Conservation (phyloP, 2,329 filamentous ascomycete species). For the Akanthomyces muscarius region DNA sequence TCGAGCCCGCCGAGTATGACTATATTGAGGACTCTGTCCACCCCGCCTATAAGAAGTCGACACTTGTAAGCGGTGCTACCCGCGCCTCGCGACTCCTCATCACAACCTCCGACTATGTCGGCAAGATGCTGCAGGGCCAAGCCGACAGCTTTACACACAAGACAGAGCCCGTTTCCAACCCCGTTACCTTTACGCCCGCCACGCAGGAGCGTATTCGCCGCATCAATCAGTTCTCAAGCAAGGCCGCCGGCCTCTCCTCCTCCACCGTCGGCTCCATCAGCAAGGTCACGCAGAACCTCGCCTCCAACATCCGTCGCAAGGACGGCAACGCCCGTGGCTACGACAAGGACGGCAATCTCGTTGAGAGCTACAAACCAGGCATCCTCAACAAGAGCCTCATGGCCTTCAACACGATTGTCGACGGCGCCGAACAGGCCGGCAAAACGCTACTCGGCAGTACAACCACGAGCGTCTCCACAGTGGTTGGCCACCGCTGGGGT, state of each 20-base stretch:
- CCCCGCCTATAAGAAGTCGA: conserved; percentile 85
- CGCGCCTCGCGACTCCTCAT: conserved; percentile 89
- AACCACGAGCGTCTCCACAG: conserved; percentile 73
- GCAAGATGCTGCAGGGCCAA: conserved; percentile 70
- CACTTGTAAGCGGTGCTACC: conserved; percentile 80
- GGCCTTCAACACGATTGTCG: conserved; percentile 89
- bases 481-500: conserved; percentile 88
- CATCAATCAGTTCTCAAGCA: conserved; percentile 79
- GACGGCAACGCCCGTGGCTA: conserved; percentile 54
- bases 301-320: conserved; percentile 60
- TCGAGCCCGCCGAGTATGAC: conserved; percentile 63
- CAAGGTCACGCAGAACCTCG: conserved; percentile 84
- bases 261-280: conserved; percentile 83
- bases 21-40: conserved; percentile 77
- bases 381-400: conserved; percentile 94
- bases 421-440: conserved; percentile 86
- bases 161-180: conserved; percentile 71
- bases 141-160: conserved; percentile 78
- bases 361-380: conserved; percentile 75
- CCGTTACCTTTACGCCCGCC: conserved; percentile 80
- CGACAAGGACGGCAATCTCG: conserved; percentile 65
- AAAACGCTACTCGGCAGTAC: conserved; percentile 71
- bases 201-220: conserved; percentile 83
- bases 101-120: conserved; percentile 75
- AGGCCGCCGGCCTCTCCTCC: conserved; percentile 73